Base-by-base conservation (phyloP, 83 land plant genomes). In the Picea abies region DNA sequence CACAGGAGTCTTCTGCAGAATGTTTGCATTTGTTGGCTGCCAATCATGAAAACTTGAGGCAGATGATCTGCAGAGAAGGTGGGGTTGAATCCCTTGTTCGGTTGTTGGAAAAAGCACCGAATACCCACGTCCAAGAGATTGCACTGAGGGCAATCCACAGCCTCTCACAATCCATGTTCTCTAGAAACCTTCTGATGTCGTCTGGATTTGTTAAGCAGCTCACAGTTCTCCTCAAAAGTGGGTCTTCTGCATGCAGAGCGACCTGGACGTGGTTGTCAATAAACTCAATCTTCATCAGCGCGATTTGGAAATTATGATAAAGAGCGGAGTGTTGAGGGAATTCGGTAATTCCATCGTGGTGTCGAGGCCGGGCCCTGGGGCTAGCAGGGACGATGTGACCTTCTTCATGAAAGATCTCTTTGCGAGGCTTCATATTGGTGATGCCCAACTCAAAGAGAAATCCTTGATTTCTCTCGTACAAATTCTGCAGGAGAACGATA, bases 141-240 rank as follows among this genome's bases (percentile, higher is more conserved):
- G 90, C 81, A 2, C 41, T 96, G 2, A 84, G 87, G 12, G 89
- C 92, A 0, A 83, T 96, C 32, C 69, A 79, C 37, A 84, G 87
- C 15, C 86, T 96, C 22, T 92, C 94, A 0, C 41, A 49, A 0
- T 88, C 89, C 47, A 82, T 83, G 19, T 49, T 79, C 0, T 71
- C 83, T n/a, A 32, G 82, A 16, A 82, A 81, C 19, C 49, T 80
- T 3, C 75, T 96, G 15, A 80, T 90, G 11, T 41, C 82, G 0
- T 86, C 90, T 3, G 83, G 88, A 2, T 91, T 92, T 80, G 61
- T 94, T 1, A n/a, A 82, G 22, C 91, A 84, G 37, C 79, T 96
- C 7, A 82, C 85, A 3, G 89, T 87, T 26, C 41, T 91, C 19
- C 81, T 94, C 64, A 81, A 78, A 23, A 79, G 44, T 32, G 92